These are phyloP conservation scores for Aquilaria yunnanensis DNA, from an alignment of 345 rosid species.

Conservation along the genomic window DNA sequence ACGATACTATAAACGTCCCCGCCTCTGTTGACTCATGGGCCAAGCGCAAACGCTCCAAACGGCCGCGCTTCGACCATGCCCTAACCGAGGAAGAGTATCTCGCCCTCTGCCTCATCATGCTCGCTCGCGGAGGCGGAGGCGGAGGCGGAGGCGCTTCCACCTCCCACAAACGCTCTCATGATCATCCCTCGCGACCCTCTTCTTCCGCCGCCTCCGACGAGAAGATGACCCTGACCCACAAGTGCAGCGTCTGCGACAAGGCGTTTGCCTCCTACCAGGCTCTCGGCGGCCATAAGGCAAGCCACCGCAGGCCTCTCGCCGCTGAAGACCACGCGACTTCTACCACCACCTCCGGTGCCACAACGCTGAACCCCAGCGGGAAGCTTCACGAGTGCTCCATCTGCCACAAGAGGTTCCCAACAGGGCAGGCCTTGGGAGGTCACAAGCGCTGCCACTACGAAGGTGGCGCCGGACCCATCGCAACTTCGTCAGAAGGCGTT, in stretches of 20 bases:
- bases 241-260: slow-evolving; percentile 75
- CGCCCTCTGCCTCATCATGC: slow-evolving; percentile 95
- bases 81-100: slow-evolving; percentile 81
- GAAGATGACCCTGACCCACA: slow-evolving; percentile 34
- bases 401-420: slow-evolving; percentile 57
- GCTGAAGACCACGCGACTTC: slow-evolving; percentile 29
- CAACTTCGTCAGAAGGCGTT: slow-evolving; percentile 39
- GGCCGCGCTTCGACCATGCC: slow-evolving; percentile 46
- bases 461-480: slow-evolving; percentile 35
- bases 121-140: slow-evolving; percentile 67
- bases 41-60: slow-evolving; percentile 84
- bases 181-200: slow-evolving; percentile 3
- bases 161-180: slow-evolving; percentile 10
- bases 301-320: slow-evolving; percentile 58
- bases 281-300: slow-evolving; percentile 91
- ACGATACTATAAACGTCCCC: slow-evolving; percentile 20
- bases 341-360: slow-evolving; percentile 13
- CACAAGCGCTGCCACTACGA: slow-evolving; percentile 79
- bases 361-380: slow-evolving; percentile 18
- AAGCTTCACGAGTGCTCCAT: slow-evolving; percentile 62
- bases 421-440: slow-evolving; percentile 76
- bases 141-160: slow-evolving; percentile 7
- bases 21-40: slow-evolving; percentile 52
- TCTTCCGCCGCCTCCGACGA: slow-evolving; percentile 9
- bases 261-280: slow-evolving; percentile 81